Percentiles rank a stretch among this genome's conserved stretches.
Conservation (phyloP, 2,329 filamentous ascomycete species). For the Venturia asperata region DNA sequence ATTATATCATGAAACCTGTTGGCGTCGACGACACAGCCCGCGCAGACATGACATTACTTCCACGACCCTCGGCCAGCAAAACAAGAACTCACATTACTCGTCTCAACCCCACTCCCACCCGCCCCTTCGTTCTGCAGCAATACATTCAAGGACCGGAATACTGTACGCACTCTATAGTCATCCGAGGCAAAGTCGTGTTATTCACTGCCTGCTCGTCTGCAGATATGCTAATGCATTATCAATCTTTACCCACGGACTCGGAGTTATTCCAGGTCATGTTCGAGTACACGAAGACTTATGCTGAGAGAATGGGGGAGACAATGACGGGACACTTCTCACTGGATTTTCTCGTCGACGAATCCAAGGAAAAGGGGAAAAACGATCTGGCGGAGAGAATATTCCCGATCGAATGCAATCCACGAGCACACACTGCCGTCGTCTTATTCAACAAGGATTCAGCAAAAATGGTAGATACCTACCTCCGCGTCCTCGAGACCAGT, state of each 20-base stretch:
- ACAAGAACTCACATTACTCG: constrained; percentile 50
- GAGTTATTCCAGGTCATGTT: constrained; percentile 54
- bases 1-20: constrained; percentile 61
- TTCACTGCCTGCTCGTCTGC: constrained; percentile 61
- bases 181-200: constrained; percentile 56
- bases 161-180: constrained; percentile 62
- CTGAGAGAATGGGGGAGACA: constrained; percentile 39
- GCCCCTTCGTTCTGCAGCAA: constrained; percentile 63
- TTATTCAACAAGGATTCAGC: constrained; percentile 45
- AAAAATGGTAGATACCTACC: constrained; percentile 47
- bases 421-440: constrained; percentile 60
- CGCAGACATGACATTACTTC: constrained; percentile 58
- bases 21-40: constrained; percentile 54
- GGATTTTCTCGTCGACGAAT: constrained; percentile 57
- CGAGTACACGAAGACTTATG: constrained; percentile 55
- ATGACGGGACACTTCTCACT: constrained; percentile 68
- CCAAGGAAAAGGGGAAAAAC: constrained; percentile 24
- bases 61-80: constrained; percentile 41
- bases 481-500: constrained; percentile 28
- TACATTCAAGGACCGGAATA: constrained; percentile 60
- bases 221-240: constrained; percentile 60
- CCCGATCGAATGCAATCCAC: constrained; percentile 65
- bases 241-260: constrained; percentile 48
- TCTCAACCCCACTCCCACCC: constrained; percentile 48
- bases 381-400: constrained; percentile 40